A percentile compares a stretch with the other conserved stretches of the same genome.
Evolutionary conservation across 345 rosid species (phyloP).

Genomic region (Firmiana major): DNA sequence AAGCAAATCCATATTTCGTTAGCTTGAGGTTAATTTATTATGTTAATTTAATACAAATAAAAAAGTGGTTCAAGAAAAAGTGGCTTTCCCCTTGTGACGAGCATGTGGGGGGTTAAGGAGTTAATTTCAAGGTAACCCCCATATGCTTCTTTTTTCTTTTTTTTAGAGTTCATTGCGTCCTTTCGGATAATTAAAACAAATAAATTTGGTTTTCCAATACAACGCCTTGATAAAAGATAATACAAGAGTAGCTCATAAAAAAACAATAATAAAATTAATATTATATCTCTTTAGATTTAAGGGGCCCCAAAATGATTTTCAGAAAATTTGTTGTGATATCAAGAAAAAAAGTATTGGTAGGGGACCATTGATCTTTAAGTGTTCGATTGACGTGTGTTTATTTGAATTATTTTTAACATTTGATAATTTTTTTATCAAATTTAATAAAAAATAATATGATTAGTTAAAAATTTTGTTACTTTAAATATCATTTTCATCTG

Average conservation of each 20-base stretch:
- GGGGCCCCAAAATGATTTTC: background rate
- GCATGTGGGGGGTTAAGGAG: background rate
- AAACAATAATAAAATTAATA: background rate
- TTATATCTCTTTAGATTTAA: background rate
- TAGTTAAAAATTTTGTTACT: no score
- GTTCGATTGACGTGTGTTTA: no score
- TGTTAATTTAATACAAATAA: background rate
- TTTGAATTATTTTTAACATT: no score
- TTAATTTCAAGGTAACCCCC: conserved; percentile 13
- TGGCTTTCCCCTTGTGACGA: background rate
- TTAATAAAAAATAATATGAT: no score
- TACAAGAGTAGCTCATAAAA: no score
- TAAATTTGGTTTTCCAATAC: conserved; percentile 8
- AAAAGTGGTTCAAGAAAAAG: background rate
- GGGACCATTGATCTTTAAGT: background rate
- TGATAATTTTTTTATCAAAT: no score
- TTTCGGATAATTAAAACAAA: background rate
- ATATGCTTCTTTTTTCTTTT: background rate
- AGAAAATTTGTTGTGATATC: background rate
- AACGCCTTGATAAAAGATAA: background rate
- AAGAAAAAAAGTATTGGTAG: background rate
- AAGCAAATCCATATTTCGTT: no score
- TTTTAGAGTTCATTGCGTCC: background rate
- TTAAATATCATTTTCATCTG: background rate
- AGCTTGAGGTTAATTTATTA: background rate